phyloP scores from a whole-genome alignment of 1,139 yeast species.

The Diutina rugosa region DNA sequence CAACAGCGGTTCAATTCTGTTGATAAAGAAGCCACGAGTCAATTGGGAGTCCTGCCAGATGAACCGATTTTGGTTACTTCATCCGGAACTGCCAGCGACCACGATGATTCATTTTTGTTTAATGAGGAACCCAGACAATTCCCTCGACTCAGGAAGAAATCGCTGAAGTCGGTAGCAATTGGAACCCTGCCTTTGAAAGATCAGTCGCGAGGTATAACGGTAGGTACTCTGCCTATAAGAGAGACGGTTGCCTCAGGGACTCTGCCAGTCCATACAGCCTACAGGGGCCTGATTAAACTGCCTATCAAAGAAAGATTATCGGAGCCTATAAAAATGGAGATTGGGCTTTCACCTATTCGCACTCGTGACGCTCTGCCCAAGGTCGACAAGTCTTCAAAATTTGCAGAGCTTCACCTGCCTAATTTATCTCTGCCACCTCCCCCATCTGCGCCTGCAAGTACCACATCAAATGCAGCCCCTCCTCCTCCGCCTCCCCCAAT shows the following conservation, averaged over 20 bases:
- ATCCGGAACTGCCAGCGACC: not conserved
- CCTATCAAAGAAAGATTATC: not conserved
- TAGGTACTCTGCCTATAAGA: not conserved
- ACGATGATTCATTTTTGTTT: not conserved
- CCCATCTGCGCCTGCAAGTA: not conserved
- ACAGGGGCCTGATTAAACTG: not conserved
- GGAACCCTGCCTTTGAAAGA: slow-evolving; percentile 1
- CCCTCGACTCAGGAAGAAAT: not conserved
- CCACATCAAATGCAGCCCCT: slow-evolving; percentile 8
- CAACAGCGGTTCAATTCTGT: not conserved
- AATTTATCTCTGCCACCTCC: not conserved
- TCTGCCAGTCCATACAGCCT: not conserved
- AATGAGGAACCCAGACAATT: not conserved
- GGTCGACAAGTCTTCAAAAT: not conserved
- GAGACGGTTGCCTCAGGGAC: not conserved
- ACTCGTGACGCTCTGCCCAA: not conserved
- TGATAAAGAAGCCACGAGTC: not conserved
- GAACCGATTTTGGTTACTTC: not conserved
- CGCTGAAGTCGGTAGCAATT: not conserved
- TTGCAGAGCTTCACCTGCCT: not conserved
- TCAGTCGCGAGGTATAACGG: not conserved
- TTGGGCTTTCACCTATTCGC: not conserved
- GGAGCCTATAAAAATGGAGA: not conserved
- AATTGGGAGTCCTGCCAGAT: not conserved
- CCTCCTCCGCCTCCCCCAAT: slow-evolving; percentile 20